phyloP scores from a whole-genome alignment of 345 rosid genomes.

The Erysimum cheiranthoides region DNA sequence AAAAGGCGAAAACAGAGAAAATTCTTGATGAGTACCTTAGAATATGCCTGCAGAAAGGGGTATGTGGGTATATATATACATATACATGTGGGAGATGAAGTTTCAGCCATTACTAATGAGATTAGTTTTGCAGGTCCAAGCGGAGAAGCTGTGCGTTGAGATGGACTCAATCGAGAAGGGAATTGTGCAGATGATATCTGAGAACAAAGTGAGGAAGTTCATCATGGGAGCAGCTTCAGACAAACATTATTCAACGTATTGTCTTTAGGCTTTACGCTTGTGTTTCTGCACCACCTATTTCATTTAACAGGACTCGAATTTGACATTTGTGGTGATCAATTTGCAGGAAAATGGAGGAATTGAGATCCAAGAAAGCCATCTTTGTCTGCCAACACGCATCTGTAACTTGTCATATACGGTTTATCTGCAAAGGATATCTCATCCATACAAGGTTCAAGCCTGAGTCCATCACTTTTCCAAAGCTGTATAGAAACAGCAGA shows the following conservation, averaged over 20 bases:
- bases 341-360: conserved; percentile 69
- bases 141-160: conserved; percentile 64
- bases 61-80: conserved; percentile 39
- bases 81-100: not conserved
- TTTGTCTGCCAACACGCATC: conserved; percentile 62
- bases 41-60: conserved; percentile 66
- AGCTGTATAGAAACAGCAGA: conserved; percentile 23
- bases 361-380: conserved; percentile 79
- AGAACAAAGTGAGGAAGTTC: conserved; percentile 59
- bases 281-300: conserved; percentile 14
- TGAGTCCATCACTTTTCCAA: not conserved
- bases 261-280: conserved; percentile 4
- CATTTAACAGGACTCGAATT: not conserved
- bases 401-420: conserved; percentile 66
- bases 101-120: conserved; percentile 27
- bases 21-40: conserved; percentile 60
- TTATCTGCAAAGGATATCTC: conserved; percentile 69
- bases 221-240: conserved; percentile 91
- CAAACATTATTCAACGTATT: conserved; percentile 64
- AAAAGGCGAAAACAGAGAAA: conserved; percentile 58
- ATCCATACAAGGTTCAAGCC: conserved; percentile 64
- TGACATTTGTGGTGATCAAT: conserved; percentile 25
- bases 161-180: conserved; percentile 66
- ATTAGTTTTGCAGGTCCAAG: conserved; percentile 56
- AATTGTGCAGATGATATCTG: conserved; percentile 57